Evolutionary conservation across 2,329 filamentous ascomycete species (phyloP).

Genomic region (Paecilomyces niveus): DNA sequence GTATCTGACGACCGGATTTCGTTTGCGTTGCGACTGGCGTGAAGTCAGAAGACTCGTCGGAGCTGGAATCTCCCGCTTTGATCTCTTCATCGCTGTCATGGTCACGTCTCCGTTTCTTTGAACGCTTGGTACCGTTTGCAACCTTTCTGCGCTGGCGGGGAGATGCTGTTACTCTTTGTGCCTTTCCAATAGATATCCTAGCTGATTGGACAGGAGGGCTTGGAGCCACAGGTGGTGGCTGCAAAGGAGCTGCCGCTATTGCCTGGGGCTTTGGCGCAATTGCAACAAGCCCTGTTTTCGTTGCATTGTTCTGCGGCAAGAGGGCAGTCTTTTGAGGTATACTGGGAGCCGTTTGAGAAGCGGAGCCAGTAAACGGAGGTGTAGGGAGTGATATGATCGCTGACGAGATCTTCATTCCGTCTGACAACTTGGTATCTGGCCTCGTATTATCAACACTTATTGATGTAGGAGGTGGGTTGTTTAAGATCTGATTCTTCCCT

Average conservation of each 20-base stretch:
- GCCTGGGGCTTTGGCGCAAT: slow-evolving; percentile 10
- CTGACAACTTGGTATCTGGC: slow-evolving; percentile 2
- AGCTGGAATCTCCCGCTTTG: slow-evolving; percentile 28
- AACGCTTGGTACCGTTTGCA: slow-evolving; percentile 8
- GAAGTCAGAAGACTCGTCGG: slow-evolving; percentile 37
- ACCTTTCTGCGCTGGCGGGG: slow-evolving; percentile 12
- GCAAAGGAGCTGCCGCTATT: background rate
- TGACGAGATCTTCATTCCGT: slow-evolving; percentile 18
- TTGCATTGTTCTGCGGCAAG: slow-evolving; percentile 1
- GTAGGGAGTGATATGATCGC: slow-evolving; percentile 18
- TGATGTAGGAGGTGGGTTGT: background rate
- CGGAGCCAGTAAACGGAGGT: slow-evolving; percentile 13
- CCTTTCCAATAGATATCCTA: slow-evolving; percentile 1
- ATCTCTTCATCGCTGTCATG: slow-evolving; percentile 25
- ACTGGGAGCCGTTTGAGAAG: slow-evolving; percentile 7
- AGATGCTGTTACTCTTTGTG: slow-evolving; percentile 7
- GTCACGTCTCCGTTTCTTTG: slow-evolving; percentile 16
- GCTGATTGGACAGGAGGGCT: slow-evolving; percentile 2
- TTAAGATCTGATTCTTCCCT: slow-evolving; percentile 2
- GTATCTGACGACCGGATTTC: slow-evolving; percentile 67
- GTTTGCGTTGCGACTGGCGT: slow-evolving; percentile 59
- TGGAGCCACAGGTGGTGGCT: slow-evolving; percentile 1
- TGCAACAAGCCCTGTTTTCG: slow-evolving; percentile 4
- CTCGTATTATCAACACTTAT: background rate
- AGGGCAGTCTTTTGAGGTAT: slow-evolving; percentile 2